These are phyloP conservation scores for Vickermania ingenoplastis DNA, from an alignment of 208 protist genomes.

Conservation along the genomic window DNA sequence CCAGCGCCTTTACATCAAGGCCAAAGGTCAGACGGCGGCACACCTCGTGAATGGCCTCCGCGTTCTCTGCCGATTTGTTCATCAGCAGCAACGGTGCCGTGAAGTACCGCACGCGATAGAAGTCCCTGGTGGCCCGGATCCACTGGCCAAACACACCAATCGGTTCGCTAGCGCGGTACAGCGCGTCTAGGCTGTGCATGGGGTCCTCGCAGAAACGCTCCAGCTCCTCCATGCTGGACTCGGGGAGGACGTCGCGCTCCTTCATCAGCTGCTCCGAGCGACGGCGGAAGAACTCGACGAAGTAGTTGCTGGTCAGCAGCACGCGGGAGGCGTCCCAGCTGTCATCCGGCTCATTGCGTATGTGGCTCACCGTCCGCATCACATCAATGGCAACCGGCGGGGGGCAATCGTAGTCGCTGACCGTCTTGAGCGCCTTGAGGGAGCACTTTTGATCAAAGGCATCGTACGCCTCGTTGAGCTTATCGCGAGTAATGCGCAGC, in stretches of 20 bases:
- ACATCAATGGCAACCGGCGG: conserved; percentile 42
- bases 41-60: neutral
- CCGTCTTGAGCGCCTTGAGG: conserved; percentile 23
- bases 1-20: too few relatives aligned
- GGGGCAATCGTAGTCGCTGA: conserved; percentile 53
- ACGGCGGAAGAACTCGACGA: conserved; percentile 55
- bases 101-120: conserved; percentile 45
- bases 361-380: conserved; percentile 42
- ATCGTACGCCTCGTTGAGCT: conserved; percentile 38
- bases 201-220: conserved; percentile 40
- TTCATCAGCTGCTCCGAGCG: conserved; percentile 46
- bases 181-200: conserved; percentile 24
- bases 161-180: conserved; percentile 33
- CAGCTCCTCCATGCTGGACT: conserved; percentile 28
- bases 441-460: conserved; percentile 28
- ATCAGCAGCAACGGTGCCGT: conserved; percentile 27
- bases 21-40: neutral
- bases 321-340: conserved; percentile 46
- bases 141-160: conserved; percentile 57
- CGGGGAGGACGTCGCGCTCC: conserved; percentile 26
- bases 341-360: conserved; percentile 37
- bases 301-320: conserved; percentile 63
- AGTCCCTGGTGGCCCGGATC: conserved; percentile 45
- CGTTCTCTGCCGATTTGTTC: conserved; percentile 3
- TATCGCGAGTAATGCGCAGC: conserved; percentile 20